phyloP scores from a whole-genome alignment of 2,329 filamentous ascomycete species.

The Blastomyces gilchristii region DNA sequence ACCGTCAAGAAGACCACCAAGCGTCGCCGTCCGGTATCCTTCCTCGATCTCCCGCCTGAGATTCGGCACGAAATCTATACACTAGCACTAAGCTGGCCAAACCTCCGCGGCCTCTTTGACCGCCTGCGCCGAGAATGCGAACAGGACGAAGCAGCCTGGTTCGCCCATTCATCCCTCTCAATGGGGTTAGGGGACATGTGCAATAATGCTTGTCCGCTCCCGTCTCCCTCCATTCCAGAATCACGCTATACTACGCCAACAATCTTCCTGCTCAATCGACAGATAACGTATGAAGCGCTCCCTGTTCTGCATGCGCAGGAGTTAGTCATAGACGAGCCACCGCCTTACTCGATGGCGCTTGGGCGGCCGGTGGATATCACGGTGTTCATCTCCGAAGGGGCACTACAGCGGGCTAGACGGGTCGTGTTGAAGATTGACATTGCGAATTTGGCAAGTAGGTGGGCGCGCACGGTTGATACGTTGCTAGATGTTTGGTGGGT shows the following conservation, averaged over 20 bases:
- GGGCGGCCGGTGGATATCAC: constrained; percentile 14
- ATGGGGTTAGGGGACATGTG: not conserved
- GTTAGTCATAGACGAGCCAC: constrained; percentile 18
- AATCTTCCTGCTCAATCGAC: constrained; percentile 27
- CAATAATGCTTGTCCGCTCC: not conserved
- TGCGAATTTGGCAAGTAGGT: constrained; percentile 3
- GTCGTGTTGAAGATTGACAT: constrained; percentile 15
- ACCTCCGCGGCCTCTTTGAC: not conserved
- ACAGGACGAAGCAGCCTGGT: not conserved
- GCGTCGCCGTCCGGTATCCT: not conserved
- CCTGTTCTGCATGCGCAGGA: constrained; percentile 22
- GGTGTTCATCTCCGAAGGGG: constrained; percentile 14
- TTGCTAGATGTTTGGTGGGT: constrained; percentile 16
- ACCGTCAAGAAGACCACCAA: not conserved
- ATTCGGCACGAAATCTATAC: constrained; percentile 5
- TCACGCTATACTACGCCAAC: constrained; percentile 19
- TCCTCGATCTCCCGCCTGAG: constrained; percentile 6
- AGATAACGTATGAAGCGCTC: constrained; percentile 24
- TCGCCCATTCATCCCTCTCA: not conserved
- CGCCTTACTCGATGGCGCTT: constrained; percentile 9
- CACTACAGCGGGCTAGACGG: constrained; percentile 14
- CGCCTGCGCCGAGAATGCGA: not conserved
- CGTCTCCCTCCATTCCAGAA: not conserved
- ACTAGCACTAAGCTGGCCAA: constrained; percentile 1
- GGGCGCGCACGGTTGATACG: constrained; percentile 12